Evolutionary conservation across 345 rosid genomes (phyloP).

Genomic region (Eucalyptus pauciflora): DNA sequence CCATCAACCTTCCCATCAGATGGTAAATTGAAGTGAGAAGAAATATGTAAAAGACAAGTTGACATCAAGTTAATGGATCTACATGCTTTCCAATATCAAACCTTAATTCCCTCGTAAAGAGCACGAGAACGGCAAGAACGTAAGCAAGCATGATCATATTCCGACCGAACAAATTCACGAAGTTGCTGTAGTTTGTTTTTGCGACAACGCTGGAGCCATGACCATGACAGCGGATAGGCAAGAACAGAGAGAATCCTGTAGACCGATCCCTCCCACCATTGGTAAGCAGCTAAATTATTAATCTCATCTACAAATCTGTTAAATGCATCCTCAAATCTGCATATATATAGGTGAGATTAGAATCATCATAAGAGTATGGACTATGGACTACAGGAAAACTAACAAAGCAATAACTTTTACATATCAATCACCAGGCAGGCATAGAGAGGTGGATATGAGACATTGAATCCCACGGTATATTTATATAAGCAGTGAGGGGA

Average conservation of each 20-base stretch:
- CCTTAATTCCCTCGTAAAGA: conserved; percentile 93
- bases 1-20: not conserved
- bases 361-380: not conserved
- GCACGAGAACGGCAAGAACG: conserved; percentile 98
- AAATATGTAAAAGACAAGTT: not conserved
- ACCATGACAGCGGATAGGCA: conserved; percentile 90
- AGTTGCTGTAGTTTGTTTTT: conserved; percentile 75
- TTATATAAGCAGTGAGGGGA: not conserved
- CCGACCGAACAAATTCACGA: conserved; percentile 93
- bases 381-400: not conserved
- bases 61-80: not conserved
- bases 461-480: not conserved
- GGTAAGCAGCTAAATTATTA: conserved; percentile 77
- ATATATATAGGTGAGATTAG: not conserved
- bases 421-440: not conserved
- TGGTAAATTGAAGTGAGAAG: not conserved
- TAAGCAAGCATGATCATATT: conserved; percentile 90
- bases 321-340: conserved; percentile 84
- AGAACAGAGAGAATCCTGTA: conserved; percentile 61
- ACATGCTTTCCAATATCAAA: conserved; percentile 1
- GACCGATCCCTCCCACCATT: conserved; percentile 95
- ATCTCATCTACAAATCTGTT: conserved; percentile 83
- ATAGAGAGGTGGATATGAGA: not conserved
- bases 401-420: not conserved
- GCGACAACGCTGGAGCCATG: conserved; percentile 78